phyloP scores from a whole-genome alignment of 2,329 filamentous ascomycete species.

The Aureobasidium leucospermi region DNA sequence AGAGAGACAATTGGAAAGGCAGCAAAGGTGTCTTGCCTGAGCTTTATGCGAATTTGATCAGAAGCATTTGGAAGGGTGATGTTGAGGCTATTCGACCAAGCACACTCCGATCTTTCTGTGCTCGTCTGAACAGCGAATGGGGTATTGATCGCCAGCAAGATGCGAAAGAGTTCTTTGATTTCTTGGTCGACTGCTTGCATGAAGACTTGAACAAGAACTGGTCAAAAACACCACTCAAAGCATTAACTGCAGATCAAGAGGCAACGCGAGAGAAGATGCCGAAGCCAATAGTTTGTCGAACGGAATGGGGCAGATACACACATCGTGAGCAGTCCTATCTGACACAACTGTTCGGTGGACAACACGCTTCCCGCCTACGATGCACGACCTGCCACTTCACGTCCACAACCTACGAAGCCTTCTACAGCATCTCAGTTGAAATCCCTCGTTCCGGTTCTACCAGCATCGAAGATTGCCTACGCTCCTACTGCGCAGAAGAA shows the following conservation, averaged over 20 bases:
- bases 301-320: constrained; percentile 67
- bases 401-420: constrained; percentile 60
- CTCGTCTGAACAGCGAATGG: constrained; percentile 58
- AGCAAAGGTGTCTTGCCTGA: constrained; percentile 57
- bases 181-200: constrained; percentile 71
- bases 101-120: constrained; percentile 53
- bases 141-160: constrained; percentile 78
- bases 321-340: constrained; percentile 68
- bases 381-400: constrained; percentile 57
- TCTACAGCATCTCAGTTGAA: constrained; percentile 64
- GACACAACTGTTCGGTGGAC: constrained; percentile 70
- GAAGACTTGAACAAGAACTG: constrained; percentile 75
- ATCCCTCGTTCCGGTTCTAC: constrained; percentile 56
- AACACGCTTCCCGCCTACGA: constrained; percentile 54
- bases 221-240: constrained; percentile 49
- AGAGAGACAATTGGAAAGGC: constrained; percentile 55
- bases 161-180: constrained; percentile 81
- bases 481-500: constrained; percentile 62
- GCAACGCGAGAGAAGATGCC: constrained; percentile 53
- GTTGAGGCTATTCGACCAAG: constrained; percentile 38
- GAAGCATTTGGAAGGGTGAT: constrained; percentile 56
- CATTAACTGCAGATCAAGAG: constrained; percentile 54
- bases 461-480: constrained; percentile 61
- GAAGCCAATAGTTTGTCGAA: constrained; percentile 57
- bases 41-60: constrained; percentile 53